A percentile compares a stretch with the other conserved stretches of the same genome.
Conservation (phyloP, 2,329 filamentous ascomycete genomes). For the Myriosclerotinia curreyana region DNA sequence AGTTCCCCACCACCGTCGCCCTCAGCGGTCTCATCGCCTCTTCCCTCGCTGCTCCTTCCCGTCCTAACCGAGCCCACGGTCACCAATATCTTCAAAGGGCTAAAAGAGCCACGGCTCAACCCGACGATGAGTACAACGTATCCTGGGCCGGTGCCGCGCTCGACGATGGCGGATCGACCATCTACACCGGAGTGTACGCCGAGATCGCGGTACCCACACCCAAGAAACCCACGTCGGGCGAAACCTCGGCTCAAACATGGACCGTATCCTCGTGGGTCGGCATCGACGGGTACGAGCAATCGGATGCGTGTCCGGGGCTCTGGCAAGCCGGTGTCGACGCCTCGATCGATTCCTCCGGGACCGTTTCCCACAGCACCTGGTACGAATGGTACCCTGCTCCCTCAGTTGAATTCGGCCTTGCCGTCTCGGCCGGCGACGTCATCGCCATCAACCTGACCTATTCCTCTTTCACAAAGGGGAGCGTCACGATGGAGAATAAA, state of each 20-base stretch:
- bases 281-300: conserved; percentile 9
- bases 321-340: conserved; percentile 18
- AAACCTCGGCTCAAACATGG: not conserved
- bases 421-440: conserved; percentile 45
- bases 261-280: conserved; percentile 12
- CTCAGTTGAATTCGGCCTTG: conserved; percentile 47
- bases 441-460: conserved; percentile 35
- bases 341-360: not conserved
- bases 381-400: conserved; percentile 59
- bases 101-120: conserved; percentile 15
- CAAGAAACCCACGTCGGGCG: not conserved
- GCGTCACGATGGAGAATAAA: conserved; percentile 46
- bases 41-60: conserved; percentile 2
- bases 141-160: conserved; percentile 45
- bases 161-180: conserved; percentile 29
- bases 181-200: conserved; percentile 41
- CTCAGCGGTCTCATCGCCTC: conserved; percentile 1
- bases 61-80: no score
- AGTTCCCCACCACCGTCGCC: not conserved
- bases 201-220: conserved; percentile 41
- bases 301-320: not conserved
- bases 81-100: no score
- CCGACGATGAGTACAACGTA: conserved; percentile 31
- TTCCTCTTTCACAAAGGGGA: conserved; percentile 43
- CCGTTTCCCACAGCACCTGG: conserved; percentile 49